Conservation (phyloP, 1,284 basidiomycete genomes). For the Apiotrichum porosum region DNA sequence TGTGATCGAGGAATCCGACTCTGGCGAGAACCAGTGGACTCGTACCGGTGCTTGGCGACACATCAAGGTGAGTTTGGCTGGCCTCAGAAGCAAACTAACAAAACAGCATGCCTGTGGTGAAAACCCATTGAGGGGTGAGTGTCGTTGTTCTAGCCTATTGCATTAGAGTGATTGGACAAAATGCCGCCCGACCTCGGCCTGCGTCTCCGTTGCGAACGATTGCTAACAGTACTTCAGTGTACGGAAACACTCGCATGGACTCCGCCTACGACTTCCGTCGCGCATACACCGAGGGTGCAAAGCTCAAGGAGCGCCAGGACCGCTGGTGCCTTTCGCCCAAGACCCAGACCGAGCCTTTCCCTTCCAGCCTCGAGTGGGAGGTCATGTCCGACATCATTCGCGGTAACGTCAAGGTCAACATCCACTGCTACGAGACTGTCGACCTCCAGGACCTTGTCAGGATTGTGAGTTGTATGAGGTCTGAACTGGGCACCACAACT, state of each 20-base stretch:
- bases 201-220: no score
- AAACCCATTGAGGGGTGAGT: no score
- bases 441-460: slow-evolving; percentile 61
- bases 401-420: slow-evolving; percentile 61
- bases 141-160: no score
- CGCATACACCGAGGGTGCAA: slow-evolving; percentile 66
- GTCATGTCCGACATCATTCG: slow-evolving; percentile 80
- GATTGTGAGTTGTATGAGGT: no score
- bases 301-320: slow-evolving; percentile 67
- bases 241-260: slow-evolving; percentile 54
- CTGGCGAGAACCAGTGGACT: slow-evolving; percentile 28
- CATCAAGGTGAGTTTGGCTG: no score
- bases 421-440: slow-evolving; percentile 72
- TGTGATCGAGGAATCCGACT: slow-evolving; percentile 28
- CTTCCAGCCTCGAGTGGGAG: slow-evolving; percentile 76
- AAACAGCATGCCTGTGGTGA: slow-evolving; percentile 52
- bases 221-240: slow-evolving; percentile 50
- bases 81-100: no score
- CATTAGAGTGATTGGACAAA: no score
- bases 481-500: slow-evolving; percentile 64
- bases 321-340: slow-evolving; percentile 60
- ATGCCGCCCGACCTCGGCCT: no score
- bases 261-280: slow-evolving; percentile 57
- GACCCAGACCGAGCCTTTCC: slow-evolving; percentile 55
- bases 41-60: slow-evolving; percentile 42